Percentiles rank a stretch among this genome's conserved stretches.
Conservation (phyloP, 1,139 yeast genomes). For the Geotrichum bryndzae region DNA sequence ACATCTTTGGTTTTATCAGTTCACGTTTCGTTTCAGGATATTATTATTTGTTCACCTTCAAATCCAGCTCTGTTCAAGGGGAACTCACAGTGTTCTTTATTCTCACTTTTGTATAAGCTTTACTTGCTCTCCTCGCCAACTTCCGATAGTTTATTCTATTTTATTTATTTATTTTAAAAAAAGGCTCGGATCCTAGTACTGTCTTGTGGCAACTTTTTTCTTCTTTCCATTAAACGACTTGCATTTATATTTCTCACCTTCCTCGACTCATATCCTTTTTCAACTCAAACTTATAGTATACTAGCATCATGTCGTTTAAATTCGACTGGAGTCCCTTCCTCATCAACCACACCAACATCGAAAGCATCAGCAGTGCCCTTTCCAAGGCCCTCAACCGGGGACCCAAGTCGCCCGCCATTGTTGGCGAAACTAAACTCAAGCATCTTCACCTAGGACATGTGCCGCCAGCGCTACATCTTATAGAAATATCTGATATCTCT, state of each 20-base stretch:
- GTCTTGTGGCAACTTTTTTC: neutral
- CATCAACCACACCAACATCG: constrained; percentile 52
- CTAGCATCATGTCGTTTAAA: constrained; percentile 56
- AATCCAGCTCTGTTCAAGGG: too few species aligned
- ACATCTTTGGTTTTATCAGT: neutral
- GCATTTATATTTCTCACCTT: neutral
- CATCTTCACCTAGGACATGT: constrained; percentile 67
- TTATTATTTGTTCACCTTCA: neutral
- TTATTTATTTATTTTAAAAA: too few species aligned
- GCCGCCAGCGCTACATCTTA: constrained; percentile 64
- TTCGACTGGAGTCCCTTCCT: constrained; percentile 66
- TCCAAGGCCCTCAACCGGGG: constrained; percentile 67
- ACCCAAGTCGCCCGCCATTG: constrained; percentile 68
- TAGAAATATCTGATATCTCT: constrained; percentile 70
- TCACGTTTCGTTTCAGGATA: neutral
- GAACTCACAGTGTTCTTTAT: too few species aligned
- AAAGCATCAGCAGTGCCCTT: constrained; percentile 60
- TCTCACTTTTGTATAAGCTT: too few species aligned
- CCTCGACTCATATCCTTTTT: too few species aligned
- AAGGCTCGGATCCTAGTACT: neutral
- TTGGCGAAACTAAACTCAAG: constrained; percentile 62
- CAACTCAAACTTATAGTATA: neutral
- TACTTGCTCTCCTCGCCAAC: too few species aligned
- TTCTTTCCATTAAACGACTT: neutral
- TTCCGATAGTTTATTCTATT: too few species aligned